Conservation (phyloP, 192 early-diverging fungal genomes). For the Phycomyces blakesleeanus region DNA sequence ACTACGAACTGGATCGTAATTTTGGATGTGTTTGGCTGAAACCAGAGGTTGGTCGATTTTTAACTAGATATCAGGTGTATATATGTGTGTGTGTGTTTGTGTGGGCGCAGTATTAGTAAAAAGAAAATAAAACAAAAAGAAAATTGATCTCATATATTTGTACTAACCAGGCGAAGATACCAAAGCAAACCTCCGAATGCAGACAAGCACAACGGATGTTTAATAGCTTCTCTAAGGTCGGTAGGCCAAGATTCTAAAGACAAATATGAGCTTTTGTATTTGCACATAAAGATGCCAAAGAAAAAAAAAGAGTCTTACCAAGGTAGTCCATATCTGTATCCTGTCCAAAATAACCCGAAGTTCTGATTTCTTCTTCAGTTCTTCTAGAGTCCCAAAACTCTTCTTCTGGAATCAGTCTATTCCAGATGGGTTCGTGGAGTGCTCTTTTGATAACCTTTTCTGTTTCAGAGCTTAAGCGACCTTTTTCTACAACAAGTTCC, state of each 20-base stretch:
- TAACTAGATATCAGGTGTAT: no score
- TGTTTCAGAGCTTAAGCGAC: constrained; percentile 49
- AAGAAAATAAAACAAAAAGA: no score
- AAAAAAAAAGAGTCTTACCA: not conserved
- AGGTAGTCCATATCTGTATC: constrained; percentile 13
- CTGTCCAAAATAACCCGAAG: constrained; percentile 54
- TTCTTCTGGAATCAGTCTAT: constrained; percentile 57
- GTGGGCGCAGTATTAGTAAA: no score
- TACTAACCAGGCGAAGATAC: constrained; percentile 76
- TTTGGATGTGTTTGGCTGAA: constrained; percentile 77
- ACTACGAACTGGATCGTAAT: constrained; percentile 82
- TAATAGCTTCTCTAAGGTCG: constrained; percentile 38
- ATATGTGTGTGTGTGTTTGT: no score
- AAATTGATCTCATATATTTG: no score
- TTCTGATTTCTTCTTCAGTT: constrained; percentile 59
- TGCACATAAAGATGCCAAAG: no score
- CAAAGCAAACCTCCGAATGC: constrained; percentile 61
- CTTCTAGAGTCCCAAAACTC: constrained; percentile 66
- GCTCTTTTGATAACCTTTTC: constrained; percentile 60
- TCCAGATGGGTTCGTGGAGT: constrained; percentile 56
- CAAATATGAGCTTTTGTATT: not conserved
- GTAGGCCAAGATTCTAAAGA: constrained; percentile 40
- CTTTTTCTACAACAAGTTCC: constrained; percentile 87
- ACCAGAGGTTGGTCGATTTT: constrained; percentile 84
- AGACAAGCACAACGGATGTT: constrained; percentile 34